Percentiles rank a stretch among this genome's conserved stretches.
phyloP scores from a whole-genome alignment of 352 stramenopile genomes.

The Globisporangium ultimum region DNA sequence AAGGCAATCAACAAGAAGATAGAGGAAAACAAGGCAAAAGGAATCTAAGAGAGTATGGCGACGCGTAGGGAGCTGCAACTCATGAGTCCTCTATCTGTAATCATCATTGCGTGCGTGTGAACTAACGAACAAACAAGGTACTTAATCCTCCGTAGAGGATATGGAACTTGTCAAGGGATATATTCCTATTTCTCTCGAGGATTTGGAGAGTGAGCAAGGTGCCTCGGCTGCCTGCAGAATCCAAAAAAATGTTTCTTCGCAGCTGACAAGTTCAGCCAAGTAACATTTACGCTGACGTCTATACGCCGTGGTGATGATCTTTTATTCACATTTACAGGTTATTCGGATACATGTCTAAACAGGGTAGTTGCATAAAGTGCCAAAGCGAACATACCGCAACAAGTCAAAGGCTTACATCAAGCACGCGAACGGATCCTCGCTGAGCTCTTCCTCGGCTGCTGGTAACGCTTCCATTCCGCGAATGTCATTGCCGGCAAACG shows the following conservation, averaged over 20 bases:
- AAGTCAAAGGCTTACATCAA: constrained; percentile 27
- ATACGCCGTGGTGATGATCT: not conserved
- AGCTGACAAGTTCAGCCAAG: no score
- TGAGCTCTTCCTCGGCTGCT: constrained; percentile 25
- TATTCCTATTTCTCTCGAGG: no score
- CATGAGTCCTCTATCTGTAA: not conserved
- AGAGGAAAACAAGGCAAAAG: constrained; percentile 37
- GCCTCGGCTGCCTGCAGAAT: no score
- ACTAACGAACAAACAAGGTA: not conserved
- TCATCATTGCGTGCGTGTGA: not conserved
- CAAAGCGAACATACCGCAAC: not conserved
- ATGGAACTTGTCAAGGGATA: no score
- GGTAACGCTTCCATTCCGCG: constrained; percentile 43
- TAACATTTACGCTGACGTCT: no score
- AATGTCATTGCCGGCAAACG: constrained; percentile 68
- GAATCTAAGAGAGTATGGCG: constrained; percentile 16
- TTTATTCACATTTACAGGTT: not conserved
- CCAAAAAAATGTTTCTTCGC: no score
- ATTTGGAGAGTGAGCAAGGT: no score
- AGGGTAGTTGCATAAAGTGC: not conserved
- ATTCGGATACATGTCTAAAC: not conserved
- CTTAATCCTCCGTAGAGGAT: no score
- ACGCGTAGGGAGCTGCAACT: not conserved
- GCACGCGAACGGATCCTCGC: constrained; percentile 64
- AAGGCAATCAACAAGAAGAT: constrained; percentile 53